Conservation (phyloP, 441 rosid species). For the Biscutella laevigata region DNA sequence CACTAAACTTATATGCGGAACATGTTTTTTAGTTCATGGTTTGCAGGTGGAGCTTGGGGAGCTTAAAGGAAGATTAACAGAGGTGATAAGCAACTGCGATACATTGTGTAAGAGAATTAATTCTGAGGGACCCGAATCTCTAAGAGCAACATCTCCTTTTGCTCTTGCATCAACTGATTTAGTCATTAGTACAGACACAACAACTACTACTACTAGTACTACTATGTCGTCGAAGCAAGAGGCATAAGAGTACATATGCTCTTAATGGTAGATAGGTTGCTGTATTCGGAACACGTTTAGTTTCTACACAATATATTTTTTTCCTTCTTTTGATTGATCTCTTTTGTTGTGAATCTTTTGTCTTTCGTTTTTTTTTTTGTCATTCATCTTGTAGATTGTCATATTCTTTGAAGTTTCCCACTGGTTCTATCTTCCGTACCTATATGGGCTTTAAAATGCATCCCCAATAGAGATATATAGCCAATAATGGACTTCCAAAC, state of each 20-base stretch:
- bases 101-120: constrained; percentile 67
- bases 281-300: neutral
- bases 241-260: neutral
- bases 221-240: constrained; percentile 20
- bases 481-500: no score
- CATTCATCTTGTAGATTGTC: neutral
- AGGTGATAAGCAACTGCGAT: constrained; percentile 73
- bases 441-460: no score
- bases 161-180: constrained; percentile 26
- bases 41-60: constrained; percentile 91
- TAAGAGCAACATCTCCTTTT: constrained; percentile 46
- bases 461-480: no score
- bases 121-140: constrained; percentile 66
- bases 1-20: constrained; percentile 9
- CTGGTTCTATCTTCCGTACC: no score
- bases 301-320: neutral
- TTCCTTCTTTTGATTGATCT: neutral
- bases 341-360: neutral
- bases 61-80: constrained; percentile 76
- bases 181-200: constrained; percentile 21
- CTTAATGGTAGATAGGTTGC: neutral
- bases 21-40: constrained; percentile 50
- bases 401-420: no score
- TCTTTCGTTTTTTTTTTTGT: neutral
- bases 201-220: no score